Evolutionary conservation across 176 grass and related monocot species (phyloP), one percentile per base, ranked within the genome.

Genomic region (Zoysia japonica): DNA sequence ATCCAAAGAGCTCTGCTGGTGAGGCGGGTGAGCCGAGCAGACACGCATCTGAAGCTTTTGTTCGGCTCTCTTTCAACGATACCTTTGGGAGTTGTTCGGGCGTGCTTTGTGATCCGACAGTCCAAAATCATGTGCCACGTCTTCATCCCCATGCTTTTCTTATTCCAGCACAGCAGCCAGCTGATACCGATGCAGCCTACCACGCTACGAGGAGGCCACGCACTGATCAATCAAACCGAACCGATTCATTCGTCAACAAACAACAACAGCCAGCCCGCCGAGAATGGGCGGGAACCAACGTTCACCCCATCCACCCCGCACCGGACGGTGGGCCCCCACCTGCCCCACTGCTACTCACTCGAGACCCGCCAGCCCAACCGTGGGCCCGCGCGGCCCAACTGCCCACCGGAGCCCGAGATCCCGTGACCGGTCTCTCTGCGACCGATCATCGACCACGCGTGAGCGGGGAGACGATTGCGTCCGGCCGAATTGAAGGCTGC

Each of bases 261-360:
- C 35, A 12, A 9, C 17, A 28, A 28, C n/a, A 16, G 19, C 8
- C 17, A 28, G 28, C 28, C 28, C 0, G 28, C 28, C 28, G 61
- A 66, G 76, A 78, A 53, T 52, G 63, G 48, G 76, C 76, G 76
- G 76, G 76, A 78, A 78, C 76, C 63, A 67, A 78, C 76, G 76
- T 63, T 54, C 76, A 7, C 15, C 4, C 13, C 59, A 8, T n/a
- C 54, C 16, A n/a, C 8, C 54, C 54, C 54, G 5, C 16, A 20
- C 35, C 14, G 14, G 14, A 1, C 1, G 3, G 15, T 13, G 61
- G 75, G 61, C 14, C 60, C 28, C 75, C 59, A 2, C 44, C 28
- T 28, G 28, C 28, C 28, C 28, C 28, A 28, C 28, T 28, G 28
- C 28, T 28, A 48, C 44, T 64, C 38, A 28, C 28, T 0, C 28